These are phyloP conservation scores for Schwanniomyces polymorphus DNA, from an alignment of 805 yeast species.

Conservation along the genomic window DNA sequence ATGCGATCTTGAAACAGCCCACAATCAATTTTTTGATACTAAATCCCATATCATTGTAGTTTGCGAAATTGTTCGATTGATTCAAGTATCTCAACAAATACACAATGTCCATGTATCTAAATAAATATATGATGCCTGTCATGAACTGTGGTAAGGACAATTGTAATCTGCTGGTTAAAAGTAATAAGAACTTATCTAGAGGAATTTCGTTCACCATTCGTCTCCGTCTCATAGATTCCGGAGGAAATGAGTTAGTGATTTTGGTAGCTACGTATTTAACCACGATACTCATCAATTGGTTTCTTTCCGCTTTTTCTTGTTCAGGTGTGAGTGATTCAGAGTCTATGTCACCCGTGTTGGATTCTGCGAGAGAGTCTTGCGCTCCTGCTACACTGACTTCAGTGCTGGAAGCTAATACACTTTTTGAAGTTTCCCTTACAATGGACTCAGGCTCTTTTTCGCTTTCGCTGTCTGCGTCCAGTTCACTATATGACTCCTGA, in stretches of 20 bases:
- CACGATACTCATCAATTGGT: slow-evolving; percentile 40
- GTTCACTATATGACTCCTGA: slow-evolving; percentile 9
- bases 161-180: slow-evolving; percentile 37
- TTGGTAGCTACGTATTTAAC: slow-evolving; percentile 45
- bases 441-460: slow-evolving; percentile 9
- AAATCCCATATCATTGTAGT: slow-evolving; percentile 44
- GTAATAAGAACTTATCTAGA: slow-evolving; percentile 38
- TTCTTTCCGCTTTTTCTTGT: slow-evolving; percentile 30
- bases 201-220: slow-evolving; percentile 27
- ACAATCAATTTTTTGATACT: slow-evolving; percentile 39
- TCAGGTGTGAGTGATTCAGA: slow-evolving; percentile 11
- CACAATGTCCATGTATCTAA: slow-evolving; percentile 47
- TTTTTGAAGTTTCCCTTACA: not conserved
- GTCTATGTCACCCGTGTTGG: not conserved
- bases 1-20: slow-evolving; percentile 41
- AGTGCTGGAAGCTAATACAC: not conserved
- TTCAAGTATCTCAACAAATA: slow-evolving; percentile 45
- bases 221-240: slow-evolving; percentile 25
- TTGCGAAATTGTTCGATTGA: slow-evolving; percentile 45
- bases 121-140: slow-evolving; percentile 42
- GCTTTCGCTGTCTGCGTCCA: slow-evolving; percentile 19
- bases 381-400: not conserved
- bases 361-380: not conserved
- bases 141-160: slow-evolving; percentile 35
- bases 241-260: slow-evolving; percentile 44